Conservation (phyloP, 202 grass and related monocot species). For the Cymbopogon flexuosus region DNA sequence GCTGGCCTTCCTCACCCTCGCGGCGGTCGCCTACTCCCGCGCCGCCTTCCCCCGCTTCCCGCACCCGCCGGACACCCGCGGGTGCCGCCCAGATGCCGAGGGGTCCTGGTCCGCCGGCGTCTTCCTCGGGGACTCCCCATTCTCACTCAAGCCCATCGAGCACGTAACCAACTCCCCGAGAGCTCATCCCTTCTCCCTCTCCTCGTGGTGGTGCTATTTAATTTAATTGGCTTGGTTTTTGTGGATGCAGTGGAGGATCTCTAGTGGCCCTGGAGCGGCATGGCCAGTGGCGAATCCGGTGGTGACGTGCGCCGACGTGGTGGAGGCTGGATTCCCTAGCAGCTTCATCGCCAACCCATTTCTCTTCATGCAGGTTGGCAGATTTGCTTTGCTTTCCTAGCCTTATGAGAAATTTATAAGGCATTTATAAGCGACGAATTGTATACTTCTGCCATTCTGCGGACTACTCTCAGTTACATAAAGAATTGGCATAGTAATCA, state of each 20-base stretch:
- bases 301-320: conserved; percentile 62
- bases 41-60: conserved; percentile 38
- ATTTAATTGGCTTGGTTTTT: not conserved
- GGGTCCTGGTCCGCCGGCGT: conserved; percentile 81
- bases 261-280: conserved; percentile 47
- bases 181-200: not conserved
- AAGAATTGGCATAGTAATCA: not conserved
- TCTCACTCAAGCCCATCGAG: conserved; percentile 71
- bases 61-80: conserved; percentile 27
- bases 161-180: conserved; percentile 29
- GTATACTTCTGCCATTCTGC: not conserved
- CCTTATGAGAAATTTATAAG: not conserved
- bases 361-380: conserved; percentile 75
- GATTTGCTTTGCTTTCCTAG: not conserved
- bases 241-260: conserved; percentile 55
- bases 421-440: not conserved
- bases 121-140: conserved; percentile 71
- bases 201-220: not conserved
- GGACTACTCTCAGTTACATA: not conserved
- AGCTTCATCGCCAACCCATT: conserved; percentile 89
- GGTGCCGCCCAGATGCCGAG: conserved; percentile 68
- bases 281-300: conserved; percentile 83
- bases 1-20: conserved; percentile 31
- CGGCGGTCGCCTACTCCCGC: conserved; percentile 41
- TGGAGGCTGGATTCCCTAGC: conserved; percentile 50